Conservation (phyloP, 495 filamentous ascomycete genomes). For the Aspergillus conjunctus region DNA sequence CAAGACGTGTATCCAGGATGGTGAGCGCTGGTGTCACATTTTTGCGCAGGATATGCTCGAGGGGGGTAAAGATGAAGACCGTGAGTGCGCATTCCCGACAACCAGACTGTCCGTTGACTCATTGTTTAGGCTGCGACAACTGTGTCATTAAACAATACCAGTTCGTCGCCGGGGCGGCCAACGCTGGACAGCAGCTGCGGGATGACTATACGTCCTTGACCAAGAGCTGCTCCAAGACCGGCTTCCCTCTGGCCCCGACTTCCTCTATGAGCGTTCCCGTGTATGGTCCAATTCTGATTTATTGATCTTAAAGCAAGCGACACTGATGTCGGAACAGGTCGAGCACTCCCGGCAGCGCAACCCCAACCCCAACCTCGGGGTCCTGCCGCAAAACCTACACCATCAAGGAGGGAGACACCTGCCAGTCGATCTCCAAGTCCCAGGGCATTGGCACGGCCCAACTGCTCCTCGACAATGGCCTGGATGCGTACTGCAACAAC, state of each 20-base stretch:
- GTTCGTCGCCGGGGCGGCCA: slow-evolving; percentile 13
- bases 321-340: not conserved
- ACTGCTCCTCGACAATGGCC: slow-evolving; percentile 10
- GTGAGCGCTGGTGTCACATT: slow-evolving; percentile 9
- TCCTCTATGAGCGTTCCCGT: not conserved
- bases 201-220: slow-evolving; percentile 6
- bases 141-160: slow-evolving; percentile 16
- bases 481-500: slow-evolving; percentile 9
- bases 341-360: not conserved
- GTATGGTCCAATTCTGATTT: not conserved
- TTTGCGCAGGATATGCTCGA: slow-evolving; percentile 1
- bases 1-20: slow-evolving; percentile 3
- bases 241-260: slow-evolving; percentile 10
- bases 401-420: slow-evolving; percentile 10
- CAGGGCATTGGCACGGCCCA: slow-evolving; percentile 12
- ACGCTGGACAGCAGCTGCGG: slow-evolving; percentile 7
- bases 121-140: slow-evolving; percentile 5
- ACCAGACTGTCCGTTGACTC: not conserved
- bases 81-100: not conserved
- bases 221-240: slow-evolving; percentile 16
- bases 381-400: slow-evolving; percentile 9
- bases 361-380: not conserved
- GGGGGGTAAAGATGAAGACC: slow-evolving; percentile 2
- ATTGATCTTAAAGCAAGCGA: not conserved
- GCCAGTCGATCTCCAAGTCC: slow-evolving; percentile 12